Evolutionary conservation across 2,329 filamentous ascomycete species (phyloP).

Genomic region (Phialocephala subalpina): DNA sequence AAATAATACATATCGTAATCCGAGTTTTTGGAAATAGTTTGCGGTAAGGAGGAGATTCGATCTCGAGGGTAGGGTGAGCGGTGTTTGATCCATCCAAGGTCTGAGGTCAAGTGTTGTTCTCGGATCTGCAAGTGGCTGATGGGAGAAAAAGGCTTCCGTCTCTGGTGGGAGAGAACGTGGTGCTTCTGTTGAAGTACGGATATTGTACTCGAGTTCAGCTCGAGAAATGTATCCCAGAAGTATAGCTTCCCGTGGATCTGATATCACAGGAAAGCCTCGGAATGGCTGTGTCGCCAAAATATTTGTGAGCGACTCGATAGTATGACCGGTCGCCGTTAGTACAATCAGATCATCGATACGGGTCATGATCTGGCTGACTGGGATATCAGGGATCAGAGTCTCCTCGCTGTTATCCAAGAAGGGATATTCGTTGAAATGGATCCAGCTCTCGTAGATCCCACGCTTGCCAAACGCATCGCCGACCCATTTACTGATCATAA

Average conservation of each 20-base stretch:
- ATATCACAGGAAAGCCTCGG: constrained; percentile 92
- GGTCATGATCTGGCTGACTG: constrained; percentile 91
- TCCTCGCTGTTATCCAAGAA: constrained; percentile 94
- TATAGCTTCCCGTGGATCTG: constrained; percentile 77
- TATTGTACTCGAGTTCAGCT: constrained; percentile 85
- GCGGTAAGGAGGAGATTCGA: constrained; percentile 85
- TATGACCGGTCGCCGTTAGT: constrained; percentile 87
- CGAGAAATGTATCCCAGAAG: constrained; percentile 94
- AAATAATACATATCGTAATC: constrained; percentile 89
- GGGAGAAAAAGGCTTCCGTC: constrained; percentile 84
- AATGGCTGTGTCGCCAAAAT: constrained; percentile 79
- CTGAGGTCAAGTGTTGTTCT: constrained; percentile 82
- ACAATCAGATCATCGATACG: constrained; percentile 88
- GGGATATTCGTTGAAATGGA: constrained; percentile 93
- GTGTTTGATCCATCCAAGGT: constrained; percentile 99
- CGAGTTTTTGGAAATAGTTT: constrained; percentile 93
- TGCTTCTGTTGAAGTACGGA: constrained; percentile 66
- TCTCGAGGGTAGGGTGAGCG: constrained; percentile 83
- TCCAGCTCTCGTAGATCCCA: constrained; percentile 98
- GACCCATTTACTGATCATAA: constrained; percentile 98
- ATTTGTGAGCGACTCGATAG: constrained; percentile 75
- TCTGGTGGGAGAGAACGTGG: constrained; percentile 69
- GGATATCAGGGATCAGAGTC: constrained; percentile 78
- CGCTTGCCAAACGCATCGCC: constrained; percentile 92
- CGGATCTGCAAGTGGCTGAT: constrained; percentile 83